phyloP scores from a whole-genome alignment of 2,329 filamentous ascomycete genomes.

The Aspergillus tanneri region DNA sequence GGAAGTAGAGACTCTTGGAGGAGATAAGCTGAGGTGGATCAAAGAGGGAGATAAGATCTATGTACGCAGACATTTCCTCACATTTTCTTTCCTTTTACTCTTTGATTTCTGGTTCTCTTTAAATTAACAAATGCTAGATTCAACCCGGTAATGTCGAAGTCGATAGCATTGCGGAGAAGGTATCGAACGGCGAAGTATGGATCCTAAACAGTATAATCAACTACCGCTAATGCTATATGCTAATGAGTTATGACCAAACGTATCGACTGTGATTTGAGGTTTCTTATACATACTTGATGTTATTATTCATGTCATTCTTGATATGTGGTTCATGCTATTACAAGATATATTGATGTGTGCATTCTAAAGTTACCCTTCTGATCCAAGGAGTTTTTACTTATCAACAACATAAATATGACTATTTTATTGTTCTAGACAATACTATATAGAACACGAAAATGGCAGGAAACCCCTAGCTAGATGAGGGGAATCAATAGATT shows the following conservation, averaged over 20 bases:
- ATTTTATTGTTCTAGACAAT: too few relatives aligned
- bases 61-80: conserved; percentile 48
- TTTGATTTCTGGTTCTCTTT: conserved; percentile 1
- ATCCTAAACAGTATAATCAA: conserved; percentile 64
- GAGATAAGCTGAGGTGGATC: conserved; percentile 80
- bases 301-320: not conserved
- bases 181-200: conserved; percentile 89
- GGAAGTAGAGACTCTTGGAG: conserved; percentile 67
- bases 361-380: too few relatives aligned
- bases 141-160: conserved; percentile 81
- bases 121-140: conserved; percentile 27
- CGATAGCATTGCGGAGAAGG: conserved; percentile 68
- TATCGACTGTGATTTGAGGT: not conserved
- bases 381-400: too few relatives aligned
- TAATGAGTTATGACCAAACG: conserved; percentile 7
- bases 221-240: conserved; percentile 36
- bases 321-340: not conserved
- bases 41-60: conserved; percentile 61
- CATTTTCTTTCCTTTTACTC: not conserved
- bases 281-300: not conserved
- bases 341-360: too few relatives aligned
- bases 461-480: not conserved
- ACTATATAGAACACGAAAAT: not conserved
- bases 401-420: too few relatives aligned
- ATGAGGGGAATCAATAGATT: not conserved